phyloP scores from a whole-genome alignment of 371 early-diverging fungal species.

The Mortierella sp. region DNA sequence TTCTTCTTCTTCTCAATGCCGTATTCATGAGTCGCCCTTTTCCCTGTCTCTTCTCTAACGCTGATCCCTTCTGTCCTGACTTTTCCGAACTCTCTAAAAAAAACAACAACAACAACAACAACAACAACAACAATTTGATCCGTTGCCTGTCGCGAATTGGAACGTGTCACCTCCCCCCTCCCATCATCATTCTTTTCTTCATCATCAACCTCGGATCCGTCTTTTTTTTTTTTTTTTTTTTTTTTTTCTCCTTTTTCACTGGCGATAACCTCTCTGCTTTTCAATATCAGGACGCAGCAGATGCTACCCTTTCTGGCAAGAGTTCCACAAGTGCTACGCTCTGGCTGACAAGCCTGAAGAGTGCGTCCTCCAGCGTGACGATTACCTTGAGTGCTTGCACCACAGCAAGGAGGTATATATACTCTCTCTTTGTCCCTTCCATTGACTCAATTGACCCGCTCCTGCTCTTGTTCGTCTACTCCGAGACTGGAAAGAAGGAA shows the following conservation, averaged over 20 bases:
- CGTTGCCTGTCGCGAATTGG: neutral
- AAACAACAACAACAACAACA: too few relatives aligned
- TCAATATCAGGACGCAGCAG: conserved; percentile 75
- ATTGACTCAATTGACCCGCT: neutral
- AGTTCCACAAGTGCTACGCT: conserved; percentile 86
- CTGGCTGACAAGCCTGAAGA: conserved; percentile 75
- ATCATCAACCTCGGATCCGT: neutral
- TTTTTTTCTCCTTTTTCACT: neutral
- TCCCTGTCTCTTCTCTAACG: neutral
- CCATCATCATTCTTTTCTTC: neutral
- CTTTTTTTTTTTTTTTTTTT: neutral
- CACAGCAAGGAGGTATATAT: conserved; percentile 80
- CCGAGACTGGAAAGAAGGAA: neutral
- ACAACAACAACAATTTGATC: neutral
- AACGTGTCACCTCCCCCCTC: neutral
- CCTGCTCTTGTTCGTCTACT: neutral
- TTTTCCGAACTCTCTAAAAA: too few relatives aligned
- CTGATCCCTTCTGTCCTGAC: neutral
- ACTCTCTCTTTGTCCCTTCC: too few relatives aligned
- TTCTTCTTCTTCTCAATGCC: neutral
- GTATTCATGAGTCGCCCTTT: neutral
- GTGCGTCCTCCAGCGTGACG: conserved; percentile 78
- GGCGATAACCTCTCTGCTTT: neutral
- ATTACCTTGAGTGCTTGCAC: conserved; percentile 86
- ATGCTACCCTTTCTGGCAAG: conserved; percentile 88